phyloP scores from a whole-genome alignment of 257 asterid genomes.

The Solanum corneliomulleri region DNA sequence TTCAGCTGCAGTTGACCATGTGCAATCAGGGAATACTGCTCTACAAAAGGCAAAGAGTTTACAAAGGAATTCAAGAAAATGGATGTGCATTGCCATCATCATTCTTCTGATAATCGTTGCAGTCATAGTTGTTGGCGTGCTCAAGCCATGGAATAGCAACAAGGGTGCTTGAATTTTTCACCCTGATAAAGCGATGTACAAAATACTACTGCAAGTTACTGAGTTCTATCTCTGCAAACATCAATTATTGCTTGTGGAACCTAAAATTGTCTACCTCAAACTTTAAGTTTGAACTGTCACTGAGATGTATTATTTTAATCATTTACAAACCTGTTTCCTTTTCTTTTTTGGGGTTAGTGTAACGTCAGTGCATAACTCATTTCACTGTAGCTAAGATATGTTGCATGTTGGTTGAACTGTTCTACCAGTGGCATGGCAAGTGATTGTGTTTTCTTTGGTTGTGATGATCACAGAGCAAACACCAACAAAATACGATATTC shows the following conservation, averaged over 20 bases:
- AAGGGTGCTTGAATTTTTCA: constrained; percentile 43
- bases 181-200: not conserved
- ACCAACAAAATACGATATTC: not conserved
- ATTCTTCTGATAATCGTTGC: constrained; percentile 66
- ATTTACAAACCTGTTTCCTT: not conserved
- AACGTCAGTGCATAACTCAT: not conserved
- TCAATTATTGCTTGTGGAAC: not conserved
- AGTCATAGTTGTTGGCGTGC: constrained; percentile 71
- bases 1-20: constrained; percentile 90
- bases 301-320: not conserved
- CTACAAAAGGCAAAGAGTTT: constrained; percentile 79
- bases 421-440: not conserved
- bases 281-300: not conserved
- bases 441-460: not conserved
- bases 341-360: not conserved
- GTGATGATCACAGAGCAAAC: not conserved
- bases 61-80: constrained; percentile 83
- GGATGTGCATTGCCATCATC: constrained; percentile 88
- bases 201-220: not conserved
- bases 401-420: not conserved
- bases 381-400: not conserved
- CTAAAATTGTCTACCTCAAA: not conserved
- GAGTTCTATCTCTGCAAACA: not conserved
- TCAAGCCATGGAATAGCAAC: constrained; percentile 81
- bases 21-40: constrained; percentile 80